Evolutionary conservation across 306 rosid genomes (phyloP), one percentile per base, ranked within the genome.

Genomic region (Cicer chorassanicum): DNA sequence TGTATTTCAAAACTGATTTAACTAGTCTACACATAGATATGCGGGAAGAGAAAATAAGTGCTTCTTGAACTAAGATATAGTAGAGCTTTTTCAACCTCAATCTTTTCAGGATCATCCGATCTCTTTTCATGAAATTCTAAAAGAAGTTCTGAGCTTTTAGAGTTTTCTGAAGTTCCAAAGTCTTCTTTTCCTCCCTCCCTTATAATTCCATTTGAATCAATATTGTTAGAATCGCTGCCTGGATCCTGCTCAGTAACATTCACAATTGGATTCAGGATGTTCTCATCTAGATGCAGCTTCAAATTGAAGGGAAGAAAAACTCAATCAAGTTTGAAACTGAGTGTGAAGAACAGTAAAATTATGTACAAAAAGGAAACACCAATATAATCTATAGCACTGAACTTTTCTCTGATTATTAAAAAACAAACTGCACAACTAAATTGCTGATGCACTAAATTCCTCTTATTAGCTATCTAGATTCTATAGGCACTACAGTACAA

Each of bases 101-200:
- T 44, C 66, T 57, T 81, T 48, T 76, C 75, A 18, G 82, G 48
- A 69, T 38, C 12, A 74, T 75, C 80, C 40, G 79, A 68, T 51
- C 66, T 73, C 65, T 56, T 75, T 74, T 65, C 81, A 62, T 70
- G 83, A 76, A 72, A 65, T 54, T 83, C 77, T 67, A 61, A 19
- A 68, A 69, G 68, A 43, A 64, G 65, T 70, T 81, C 80, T 43
- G 49, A 68, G 70, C 72, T 53, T 64, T 36, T 69, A 68, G 83
- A 66, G 16, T 57, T 74, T 73, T 78, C 89, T 65, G 77, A 50
- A 7, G 65, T 51, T 65, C 51, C 76, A 43, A 1, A 56, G 46
- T 14, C 56, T 44, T 84, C 86, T 40, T 70, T 70, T 48, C 43
- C 68, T 68, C 80, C 87, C 76, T 81, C 82, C 82, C 65, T 77